Conservation (phyloP, 257 asterid species). For the Agastache rugosa region DNA sequence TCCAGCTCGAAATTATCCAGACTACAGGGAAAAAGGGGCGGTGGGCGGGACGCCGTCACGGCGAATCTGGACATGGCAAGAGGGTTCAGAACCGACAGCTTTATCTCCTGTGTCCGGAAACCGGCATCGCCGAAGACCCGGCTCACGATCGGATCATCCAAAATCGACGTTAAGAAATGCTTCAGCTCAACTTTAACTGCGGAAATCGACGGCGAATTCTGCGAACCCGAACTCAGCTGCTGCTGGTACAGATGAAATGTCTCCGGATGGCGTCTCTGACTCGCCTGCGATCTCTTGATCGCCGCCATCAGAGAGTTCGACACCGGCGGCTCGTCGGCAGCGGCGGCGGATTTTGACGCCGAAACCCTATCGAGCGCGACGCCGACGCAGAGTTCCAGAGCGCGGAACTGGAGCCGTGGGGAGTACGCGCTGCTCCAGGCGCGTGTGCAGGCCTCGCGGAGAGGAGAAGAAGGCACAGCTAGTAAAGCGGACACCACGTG, state of each 20-base stretch:
- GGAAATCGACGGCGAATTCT: conserved; percentile 54
- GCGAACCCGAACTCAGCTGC: conserved; percentile 48
- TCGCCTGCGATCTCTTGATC: conserved; percentile 90
- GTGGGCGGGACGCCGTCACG: conserved; percentile 43
- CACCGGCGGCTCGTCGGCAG: conserved; percentile 70
- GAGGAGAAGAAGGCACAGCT: conserved; percentile 63
- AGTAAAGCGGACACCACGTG: conserved; percentile 84
- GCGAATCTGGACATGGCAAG: conserved; percentile 59
- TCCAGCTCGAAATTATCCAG: conserved; percentile 54
- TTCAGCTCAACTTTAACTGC: conserved; percentile 81
- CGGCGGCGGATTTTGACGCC: conserved; percentile 47
- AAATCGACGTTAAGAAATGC: conserved; percentile 76
- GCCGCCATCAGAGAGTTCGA: conserved; percentile 98
- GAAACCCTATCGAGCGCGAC: conserved; percentile 83
- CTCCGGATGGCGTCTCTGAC: conserved; percentile 94
- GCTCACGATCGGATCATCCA: conserved; percentile 95
- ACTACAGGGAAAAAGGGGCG: conserved; percentile 58
- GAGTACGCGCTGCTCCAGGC: conserved; percentile 73
- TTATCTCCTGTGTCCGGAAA: conserved; percentile 76
- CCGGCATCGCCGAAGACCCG: conserved; percentile 94
- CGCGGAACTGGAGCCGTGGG: conserved; percentile 81
- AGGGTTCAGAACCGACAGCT: conserved; percentile 75
- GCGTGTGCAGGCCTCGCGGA: conserved; percentile 86
- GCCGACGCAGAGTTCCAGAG: conserved; percentile 74
- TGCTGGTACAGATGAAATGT: conserved; percentile 88